Conservation (phyloP, 331 rosid genomes). For the Prunus yedoensis region DNA sequence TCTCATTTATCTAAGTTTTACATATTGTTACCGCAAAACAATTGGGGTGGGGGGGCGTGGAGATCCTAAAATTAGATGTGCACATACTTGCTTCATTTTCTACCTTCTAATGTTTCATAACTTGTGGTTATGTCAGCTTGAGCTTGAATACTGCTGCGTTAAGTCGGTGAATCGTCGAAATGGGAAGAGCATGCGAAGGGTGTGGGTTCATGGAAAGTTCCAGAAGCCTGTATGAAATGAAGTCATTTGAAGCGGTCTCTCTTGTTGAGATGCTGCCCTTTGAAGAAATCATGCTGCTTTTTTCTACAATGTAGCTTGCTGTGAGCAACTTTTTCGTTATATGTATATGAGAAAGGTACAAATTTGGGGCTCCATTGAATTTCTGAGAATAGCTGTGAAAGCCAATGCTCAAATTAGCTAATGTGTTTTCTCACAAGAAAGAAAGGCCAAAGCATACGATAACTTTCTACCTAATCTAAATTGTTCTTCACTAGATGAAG, state of each 20-base stretch:
- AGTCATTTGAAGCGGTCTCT: constrained; percentile 6
- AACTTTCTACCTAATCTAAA: too few relatives aligned
- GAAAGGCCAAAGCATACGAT: too few relatives aligned
- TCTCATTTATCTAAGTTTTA: too few relatives aligned
- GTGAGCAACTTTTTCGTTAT: neutral
- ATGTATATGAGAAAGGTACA: neutral
- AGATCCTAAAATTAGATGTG: too few relatives aligned
- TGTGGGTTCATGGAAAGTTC: constrained; percentile 97
- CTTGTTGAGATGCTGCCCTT: constrained; percentile 4
- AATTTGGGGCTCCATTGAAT: neutral
- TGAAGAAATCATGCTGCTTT: constrained; percentile 8
- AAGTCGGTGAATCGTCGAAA: constrained; percentile 73
- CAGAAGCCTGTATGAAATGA: constrained; percentile 59
- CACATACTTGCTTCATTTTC: neutral
- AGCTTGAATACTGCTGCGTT: constrained; percentile 88
- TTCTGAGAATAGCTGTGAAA: neutral
- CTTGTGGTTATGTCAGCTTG: constrained; percentile 57
- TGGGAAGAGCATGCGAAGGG: constrained; percentile 82
- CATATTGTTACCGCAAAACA: too few relatives aligned
- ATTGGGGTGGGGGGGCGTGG: too few relatives aligned
- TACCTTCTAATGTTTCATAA: neutral
- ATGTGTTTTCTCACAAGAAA: neutral
- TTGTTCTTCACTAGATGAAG: too few relatives aligned
- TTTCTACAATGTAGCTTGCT: neutral
- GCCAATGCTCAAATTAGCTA: neutral